Base-by-base conservation (phyloP, 2,329 filamentous ascomycete genomes). In the Aureobasidium sp. region DNA sequence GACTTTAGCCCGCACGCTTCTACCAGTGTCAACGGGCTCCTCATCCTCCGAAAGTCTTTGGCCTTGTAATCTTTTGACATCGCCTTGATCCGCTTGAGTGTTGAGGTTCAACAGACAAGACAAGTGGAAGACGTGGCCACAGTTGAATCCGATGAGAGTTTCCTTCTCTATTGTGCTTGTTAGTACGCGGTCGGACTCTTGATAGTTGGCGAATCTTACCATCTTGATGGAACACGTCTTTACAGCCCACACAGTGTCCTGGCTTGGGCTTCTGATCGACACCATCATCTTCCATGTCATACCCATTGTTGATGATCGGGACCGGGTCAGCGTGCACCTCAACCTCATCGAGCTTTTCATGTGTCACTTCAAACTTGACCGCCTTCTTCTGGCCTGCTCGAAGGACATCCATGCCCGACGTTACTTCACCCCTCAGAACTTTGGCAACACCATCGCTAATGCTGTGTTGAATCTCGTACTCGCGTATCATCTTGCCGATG, bases 401-500 rank as follows among this genome's bases (percentile, higher is more conserved):
- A 22, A 97, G 79, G 4, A 85, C 86, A 56, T 87, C 87, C 83
- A 97, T 96, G 0, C 89, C 91, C 5, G 84, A 81, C 0, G 88
- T 87, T 0, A 99, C 93, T 75, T 99, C 94, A 62, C 92, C 91
- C 56, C 89, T 82, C 45, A 97, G 79, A 0, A 97, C 92, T 61
- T 85, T 85, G 0, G 94, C 92, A 3, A 95, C 94, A 0, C 94
- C 94, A 47, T 88, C 87, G 66, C 89, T 93, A 71, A 99, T 97
- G 68, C 89, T 94, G 71, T 90, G 86, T 76, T 97, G 94, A 48
- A 99, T 89, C 71, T 97, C 94, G 71, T 97, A 92, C 74, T 99
- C 94, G 68, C 93, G 88, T 72, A 99, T 89, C 79, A 99, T 91
- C 62, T 92, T 88, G 48, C 88, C 88, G 3, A 99, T 82, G 0